phyloP scores from a whole-genome alignment of 1,284 basidiomycete species.

The Cutaneotrichosporon mucoides region DNA sequence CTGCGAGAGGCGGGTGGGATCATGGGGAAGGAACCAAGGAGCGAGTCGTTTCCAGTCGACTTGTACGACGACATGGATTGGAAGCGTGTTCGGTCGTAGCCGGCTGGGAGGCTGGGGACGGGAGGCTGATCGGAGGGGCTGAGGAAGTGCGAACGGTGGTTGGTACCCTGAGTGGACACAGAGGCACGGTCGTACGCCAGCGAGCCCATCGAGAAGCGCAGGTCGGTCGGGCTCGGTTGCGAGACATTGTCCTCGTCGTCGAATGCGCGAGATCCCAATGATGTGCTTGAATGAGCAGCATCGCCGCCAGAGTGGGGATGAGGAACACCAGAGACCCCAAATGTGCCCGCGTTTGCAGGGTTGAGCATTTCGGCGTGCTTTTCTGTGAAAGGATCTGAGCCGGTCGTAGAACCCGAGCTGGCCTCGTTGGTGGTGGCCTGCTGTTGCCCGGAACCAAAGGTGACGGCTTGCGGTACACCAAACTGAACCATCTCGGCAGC shows the following conservation, averaged over 20 bases:
- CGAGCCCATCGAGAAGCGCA: conserved; percentile 49
- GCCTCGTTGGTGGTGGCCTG: neutral
- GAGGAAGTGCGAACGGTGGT: conserved; percentile 5
- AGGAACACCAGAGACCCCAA: neutral
- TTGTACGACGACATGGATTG: conserved; percentile 29
- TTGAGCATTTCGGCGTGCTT: conserved; percentile 6
- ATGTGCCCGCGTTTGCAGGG: neutral
- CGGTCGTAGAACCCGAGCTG: neutral
- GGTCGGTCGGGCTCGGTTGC: conserved; percentile 29
- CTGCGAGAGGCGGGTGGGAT: conserved; percentile 28
- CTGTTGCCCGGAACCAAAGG: neutral
- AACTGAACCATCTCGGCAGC: conserved; percentile 48
- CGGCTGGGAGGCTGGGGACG: conserved; percentile 6
- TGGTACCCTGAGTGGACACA: conserved; percentile 39
- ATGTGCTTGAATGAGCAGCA: conserved; percentile 9
- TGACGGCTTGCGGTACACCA: conserved; percentile 8
- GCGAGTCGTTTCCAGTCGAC: conserved; percentile 38
- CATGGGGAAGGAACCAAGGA: conserved; percentile 45
- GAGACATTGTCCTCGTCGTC: conserved; percentile 23
- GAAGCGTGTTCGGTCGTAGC: conserved; percentile 12
- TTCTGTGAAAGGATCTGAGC: conserved; percentile 16
- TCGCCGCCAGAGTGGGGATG: conserved; percentile 6
- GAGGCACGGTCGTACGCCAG: conserved; percentile 38
- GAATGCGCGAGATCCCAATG: conserved; percentile 20
- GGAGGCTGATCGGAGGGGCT: conserved; percentile 12